Conservation (phyloP, 176 grass and related monocot species). For the Lolium multiflorum region DNA sequence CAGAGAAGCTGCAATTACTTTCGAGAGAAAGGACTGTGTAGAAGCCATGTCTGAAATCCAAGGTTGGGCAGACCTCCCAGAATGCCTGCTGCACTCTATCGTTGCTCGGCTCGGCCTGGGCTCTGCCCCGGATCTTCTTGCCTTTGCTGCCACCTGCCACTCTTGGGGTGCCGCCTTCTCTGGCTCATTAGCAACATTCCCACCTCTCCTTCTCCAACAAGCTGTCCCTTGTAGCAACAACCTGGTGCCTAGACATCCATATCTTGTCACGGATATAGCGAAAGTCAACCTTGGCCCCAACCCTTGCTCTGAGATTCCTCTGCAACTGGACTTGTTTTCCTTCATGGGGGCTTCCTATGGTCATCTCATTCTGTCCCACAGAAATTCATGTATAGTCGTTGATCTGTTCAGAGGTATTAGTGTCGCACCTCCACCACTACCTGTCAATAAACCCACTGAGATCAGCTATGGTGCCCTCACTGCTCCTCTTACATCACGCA, state of each 20-base stretch:
- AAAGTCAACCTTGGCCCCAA: background rate
- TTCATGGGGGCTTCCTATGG: too few species aligned
- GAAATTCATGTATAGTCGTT: too few species aligned
- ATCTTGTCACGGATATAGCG: background rate
- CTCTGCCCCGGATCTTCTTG: background rate
- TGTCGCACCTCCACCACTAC: too few species aligned
- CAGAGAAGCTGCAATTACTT: background rate
- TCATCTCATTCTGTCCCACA: too few species aligned
- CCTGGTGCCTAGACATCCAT: background rate
- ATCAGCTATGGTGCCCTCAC: too few species aligned
- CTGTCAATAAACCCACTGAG: too few species aligned
- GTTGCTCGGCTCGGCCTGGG: background rate
- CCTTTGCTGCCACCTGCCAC: background rate
- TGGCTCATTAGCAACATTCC: background rate
- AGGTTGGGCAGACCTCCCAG: background rate
- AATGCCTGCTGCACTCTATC: background rate
- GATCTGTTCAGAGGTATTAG: too few species aligned
- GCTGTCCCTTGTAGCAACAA: background rate
- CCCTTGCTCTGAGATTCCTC: background rate
- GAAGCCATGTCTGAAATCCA: background rate
- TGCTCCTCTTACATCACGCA: too few species aligned
- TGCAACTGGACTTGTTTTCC: background rate
- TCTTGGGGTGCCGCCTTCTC: background rate
- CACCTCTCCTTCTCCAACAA: conserved; percentile 8
- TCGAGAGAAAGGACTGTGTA: background rate